Percentiles rank a stretch among this genome's conserved stretches.
These are phyloP conservation scores for Torulaspora pretoriensis DNA, from an alignment of 1,139 yeast species.

Conservation along the genomic window DNA sequence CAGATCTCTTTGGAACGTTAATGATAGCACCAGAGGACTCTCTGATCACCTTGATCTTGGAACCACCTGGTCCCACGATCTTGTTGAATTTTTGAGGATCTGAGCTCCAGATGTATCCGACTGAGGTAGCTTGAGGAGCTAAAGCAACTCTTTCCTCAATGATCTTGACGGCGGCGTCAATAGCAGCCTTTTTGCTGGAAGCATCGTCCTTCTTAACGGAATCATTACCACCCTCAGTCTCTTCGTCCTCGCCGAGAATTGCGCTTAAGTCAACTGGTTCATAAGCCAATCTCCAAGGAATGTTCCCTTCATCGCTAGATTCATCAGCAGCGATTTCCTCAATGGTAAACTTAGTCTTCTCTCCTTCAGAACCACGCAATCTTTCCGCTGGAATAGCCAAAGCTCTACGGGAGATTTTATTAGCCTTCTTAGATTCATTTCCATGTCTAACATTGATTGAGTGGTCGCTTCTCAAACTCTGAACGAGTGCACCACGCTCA, in stretches of 20 bases:
- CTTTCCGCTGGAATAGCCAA: conserved; percentile 47
- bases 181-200: conserved; percentile 34
- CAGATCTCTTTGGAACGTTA: conserved; percentile 58
- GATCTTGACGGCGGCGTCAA: conserved; percentile 27
- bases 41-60: conserved; percentile 61
- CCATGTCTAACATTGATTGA: conserved; percentile 66
- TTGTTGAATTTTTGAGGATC: conserved; percentile 48
- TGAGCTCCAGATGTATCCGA: conserved; percentile 49
- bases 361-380: conserved; percentile 46
- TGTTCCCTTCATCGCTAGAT: conserved; percentile 40
- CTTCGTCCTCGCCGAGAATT: conserved; percentile 42
- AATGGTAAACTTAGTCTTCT: conserved; percentile 46
- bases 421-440: conserved; percentile 46
- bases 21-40: conserved; percentile 54
- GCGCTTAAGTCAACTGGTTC: conserved; percentile 34
- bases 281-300: conserved; percentile 61
- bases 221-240: conserved; percentile 39
- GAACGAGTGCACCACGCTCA: conserved; percentile 64
- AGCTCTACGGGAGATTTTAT: conserved; percentile 44
- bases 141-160: conserved; percentile 37
- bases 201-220: conserved; percentile 24
- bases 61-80: conserved; percentile 76
- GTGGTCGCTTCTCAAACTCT: conserved; percentile 50
- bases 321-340: conserved; percentile 32
- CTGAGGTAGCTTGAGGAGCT: conserved; percentile 38